A percentile compares a stretch with the other conserved stretches of the same genome.
These are phyloP conservation scores for Camptophora hylomeconis DNA, from an alignment of 2,329 filamentous ascomycete genomes.

Conservation along the genomic window DNA sequence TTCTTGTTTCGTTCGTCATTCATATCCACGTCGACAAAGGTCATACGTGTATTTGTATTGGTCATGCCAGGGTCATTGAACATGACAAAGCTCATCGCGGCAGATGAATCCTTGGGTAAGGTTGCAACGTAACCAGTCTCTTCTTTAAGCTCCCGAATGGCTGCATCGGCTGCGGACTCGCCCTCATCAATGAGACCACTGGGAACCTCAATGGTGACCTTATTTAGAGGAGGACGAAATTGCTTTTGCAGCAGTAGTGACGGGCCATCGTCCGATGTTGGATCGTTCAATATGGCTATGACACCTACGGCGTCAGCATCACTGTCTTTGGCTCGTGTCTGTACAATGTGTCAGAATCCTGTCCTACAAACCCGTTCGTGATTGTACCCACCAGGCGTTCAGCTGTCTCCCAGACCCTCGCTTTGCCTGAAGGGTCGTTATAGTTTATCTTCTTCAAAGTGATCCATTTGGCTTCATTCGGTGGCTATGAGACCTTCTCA, in stretches of 20 bases:
- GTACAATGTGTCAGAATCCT: constrained; percentile 1
- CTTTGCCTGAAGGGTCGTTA: constrained; percentile 28
- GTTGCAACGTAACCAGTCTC: constrained; percentile 49
- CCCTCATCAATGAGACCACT: constrained; percentile 46
- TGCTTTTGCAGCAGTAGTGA: constrained; percentile 36
- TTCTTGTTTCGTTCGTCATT: constrained; percentile 51
- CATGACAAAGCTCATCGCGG: constrained; percentile 16
- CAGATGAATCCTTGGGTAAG: constrained; percentile 12
- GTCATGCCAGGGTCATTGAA: constrained; percentile 33
- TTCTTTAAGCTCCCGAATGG: constrained; percentile 46
- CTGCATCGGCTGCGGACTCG: constrained; percentile 43
- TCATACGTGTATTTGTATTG: constrained; percentile 39
- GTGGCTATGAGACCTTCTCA: constrained; percentile 46
- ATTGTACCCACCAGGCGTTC: constrained; percentile 27
- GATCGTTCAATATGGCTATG: constrained; percentile 39
- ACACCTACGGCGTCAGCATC: constrained; percentile 50
- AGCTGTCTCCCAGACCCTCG: constrained; percentile 32
- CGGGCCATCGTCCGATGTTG: constrained; percentile 22
- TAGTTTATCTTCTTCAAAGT: constrained; percentile 30
- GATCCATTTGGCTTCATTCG: constrained; percentile 29
- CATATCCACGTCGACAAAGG: constrained; percentile 63
- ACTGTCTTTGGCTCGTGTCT: constrained; percentile 24
- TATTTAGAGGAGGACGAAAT: constrained; percentile 47
- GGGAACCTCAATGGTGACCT: constrained; percentile 46
- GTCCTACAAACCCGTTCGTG: neutral